Base-by-base conservation (phyloP, 768 basidiomycete species). In the Boletus vermiculosoides region DNA sequence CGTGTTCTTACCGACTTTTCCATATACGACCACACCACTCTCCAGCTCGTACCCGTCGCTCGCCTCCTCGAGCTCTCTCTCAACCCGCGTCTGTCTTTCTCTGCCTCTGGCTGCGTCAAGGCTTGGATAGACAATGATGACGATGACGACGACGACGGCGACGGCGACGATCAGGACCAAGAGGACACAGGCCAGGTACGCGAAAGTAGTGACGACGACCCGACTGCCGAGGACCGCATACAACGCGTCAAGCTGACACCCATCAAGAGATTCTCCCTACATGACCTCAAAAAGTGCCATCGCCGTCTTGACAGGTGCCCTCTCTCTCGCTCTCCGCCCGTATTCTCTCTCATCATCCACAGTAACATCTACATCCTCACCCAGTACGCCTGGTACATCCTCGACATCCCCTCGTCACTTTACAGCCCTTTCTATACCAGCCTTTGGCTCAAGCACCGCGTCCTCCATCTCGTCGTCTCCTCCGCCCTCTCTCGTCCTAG, bases 281-380 rank as follows among this genome's bases (percentile, higher is more conserved):
- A 87, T 62, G 63, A 78, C 60, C 40, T 68, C 66, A 53, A 58
- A 64, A 31, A 62, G 51, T 50, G 46, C 52, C 57, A 42, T 22
- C 62, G 63, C 9, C 40, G 57, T 47, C 59, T 85, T 11, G 83
- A 86, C 59, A 72, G 73, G 85, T 85, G 50, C 60, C 1, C 13
- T 3, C 16, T 42, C 28, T 52, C n/a, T n/a, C n/a, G n/a, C n/a
- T 16, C n/a, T 37, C 36, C 41, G 3, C 18, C 15, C 11, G 7
- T 45, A 20, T 46, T 2, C 22, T 5, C 33, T 53, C 61, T 72
- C 61, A 68, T n/a, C 9, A 2, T 50, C 34, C 15, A 6, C 50
- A 89, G 87, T 23, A 82, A 83, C 57, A 79, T 89, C 3, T 90
- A 85, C 57, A 69, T 90, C 30, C 77, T 80, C 45, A 90, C 88